These are phyloP conservation scores for Ganoderma leucocontextum DNA, from an alignment of 1,284 basidiomycete genomes.

Conservation along the genomic window DNA sequence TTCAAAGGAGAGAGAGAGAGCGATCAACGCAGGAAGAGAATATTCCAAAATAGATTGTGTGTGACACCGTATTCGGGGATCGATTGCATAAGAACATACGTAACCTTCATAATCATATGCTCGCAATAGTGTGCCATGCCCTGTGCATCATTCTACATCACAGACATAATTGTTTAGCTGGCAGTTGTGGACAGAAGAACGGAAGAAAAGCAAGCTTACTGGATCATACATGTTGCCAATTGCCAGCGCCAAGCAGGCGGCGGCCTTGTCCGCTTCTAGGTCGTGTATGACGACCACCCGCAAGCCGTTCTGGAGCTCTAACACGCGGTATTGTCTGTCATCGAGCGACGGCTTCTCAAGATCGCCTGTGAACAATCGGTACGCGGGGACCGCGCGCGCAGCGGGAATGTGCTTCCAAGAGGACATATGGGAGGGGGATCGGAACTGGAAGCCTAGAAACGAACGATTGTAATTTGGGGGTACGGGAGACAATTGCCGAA, in stretches of 20 bases:
- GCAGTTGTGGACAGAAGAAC: not conserved
- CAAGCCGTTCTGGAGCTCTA: constrained; percentile 68
- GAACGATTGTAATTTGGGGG: constrained; percentile 26
- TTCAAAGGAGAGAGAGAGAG: not conserved
- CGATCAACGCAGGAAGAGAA: not conserved
- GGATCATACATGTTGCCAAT: constrained; percentile 74
- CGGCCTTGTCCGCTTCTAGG: constrained; percentile 68
- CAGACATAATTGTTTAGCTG: not conserved
- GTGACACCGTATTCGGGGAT: constrained; percentile 11
- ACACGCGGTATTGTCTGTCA: constrained; percentile 55
- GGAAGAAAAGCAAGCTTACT: constrained; percentile 40
- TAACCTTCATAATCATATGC: constrained; percentile 58
- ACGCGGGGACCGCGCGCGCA: constrained; percentile 28
- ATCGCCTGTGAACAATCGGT: constrained; percentile 33
- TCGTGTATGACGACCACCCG: constrained; percentile 69
- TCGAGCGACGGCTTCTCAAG: constrained; percentile 57
- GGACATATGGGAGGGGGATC: constrained; percentile 20
- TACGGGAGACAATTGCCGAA: constrained; percentile 26
- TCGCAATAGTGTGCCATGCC: constrained; percentile 67
- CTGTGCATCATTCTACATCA: constrained; percentile 46
- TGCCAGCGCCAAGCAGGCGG: constrained; percentile 69
- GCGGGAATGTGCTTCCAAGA: constrained; percentile 28
- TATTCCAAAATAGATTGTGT: constrained; percentile 4
- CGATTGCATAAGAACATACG: constrained; percentile 16
- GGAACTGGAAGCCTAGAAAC: constrained; percentile 16